Evolutionary conservation across 495 filamentous ascomycete genomes (phyloP), one percentile per base, ranked within the genome.

Genomic region (Penicillium fimorum): DNA sequence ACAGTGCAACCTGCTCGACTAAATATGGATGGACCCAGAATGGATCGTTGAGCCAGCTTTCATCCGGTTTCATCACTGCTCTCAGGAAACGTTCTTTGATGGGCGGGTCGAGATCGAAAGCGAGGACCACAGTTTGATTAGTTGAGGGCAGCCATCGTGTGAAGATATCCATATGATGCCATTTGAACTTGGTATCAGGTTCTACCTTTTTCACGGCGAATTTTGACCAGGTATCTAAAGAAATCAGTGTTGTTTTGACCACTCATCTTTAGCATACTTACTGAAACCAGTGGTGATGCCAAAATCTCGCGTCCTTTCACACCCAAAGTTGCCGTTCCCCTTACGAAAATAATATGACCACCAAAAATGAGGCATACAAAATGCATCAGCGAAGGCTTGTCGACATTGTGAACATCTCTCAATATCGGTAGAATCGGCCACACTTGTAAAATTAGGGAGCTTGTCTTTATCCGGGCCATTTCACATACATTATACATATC

Each of bases 71-170:
- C 47, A 57, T 57, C n/a, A 40, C 40, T 22, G 41, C 18, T 33
- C 20, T 46, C 4, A 53, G 30, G 13, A 45, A 51, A 5, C 47
- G 47, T 22, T 43, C 47, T 29, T 22, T 38, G 42, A 44, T 15
- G n/a, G 51, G 51, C 20, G 40, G 41, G 12, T 51, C 29, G 0
- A 62, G 57, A 48, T 75, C 70, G 53, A 74, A 68, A 5, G 62
- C 43, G 12, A 75, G 50, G 13, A 73, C 24, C 13, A 64, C 46
- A 5, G 64, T 70, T 35, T 62, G 67, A 17, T 56, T 52, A 1
- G 61, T 60, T 7, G 50, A 27, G 2, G 40, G 48, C 10, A 60
- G n/a, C 71, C 63, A 73, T 33, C 63, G 50, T 22, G 67, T 61
- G 37, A 69, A 74, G 20, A 68, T 46, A 11, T 49, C 18, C 3